A percentile compares a stretch with the other conserved stretches of the same genome.
Conservation (phyloP, 345 rosid genomes). For the Arabidopsis suecica region DNA sequence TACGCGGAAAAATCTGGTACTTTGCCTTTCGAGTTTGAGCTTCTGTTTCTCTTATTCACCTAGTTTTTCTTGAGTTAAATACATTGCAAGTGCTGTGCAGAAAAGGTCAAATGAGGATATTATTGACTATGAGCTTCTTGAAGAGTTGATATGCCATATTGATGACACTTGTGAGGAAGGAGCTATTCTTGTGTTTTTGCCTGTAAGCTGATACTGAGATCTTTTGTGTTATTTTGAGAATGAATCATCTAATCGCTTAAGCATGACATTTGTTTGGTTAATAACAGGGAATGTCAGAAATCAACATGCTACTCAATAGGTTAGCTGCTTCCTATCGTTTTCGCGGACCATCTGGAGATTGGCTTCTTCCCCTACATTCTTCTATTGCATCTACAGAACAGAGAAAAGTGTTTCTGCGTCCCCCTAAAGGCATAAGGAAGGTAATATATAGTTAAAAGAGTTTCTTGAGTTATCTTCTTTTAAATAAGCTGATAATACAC, state of each 20-base stretch:
- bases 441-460: constrained; percentile 43
- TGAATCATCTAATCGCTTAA: constrained; percentile 1
- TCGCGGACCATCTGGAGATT: constrained; percentile 79
- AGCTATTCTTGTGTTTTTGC: constrained; percentile 84
- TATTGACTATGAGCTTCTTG: constrained; percentile 90
- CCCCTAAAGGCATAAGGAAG: constrained; percentile 79
- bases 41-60: constrained; percentile 27
- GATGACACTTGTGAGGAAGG: constrained; percentile 83
- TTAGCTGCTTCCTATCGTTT: constrained; percentile 82
- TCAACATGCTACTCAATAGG: constrained; percentile 70
- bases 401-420: constrained; percentile 72
- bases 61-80: constrained; percentile 19
- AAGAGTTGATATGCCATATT: constrained; percentile 82
- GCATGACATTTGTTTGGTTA: constrained; percentile 33
- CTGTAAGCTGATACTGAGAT: constrained; percentile 56
- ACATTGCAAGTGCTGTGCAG: constrained; percentile 49
- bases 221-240: constrained; percentile 6
- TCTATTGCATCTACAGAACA: constrained; percentile 78
- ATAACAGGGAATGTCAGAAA: constrained; percentile 82
- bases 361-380: constrained; percentile 94
- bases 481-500: too few species aligned
- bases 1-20: constrained; percentile 80
- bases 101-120: constrained; percentile 81
- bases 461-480: too few species aligned
- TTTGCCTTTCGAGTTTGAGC: constrained; percentile 30